Base-by-base conservation (phyloP, 179 eudicot genomes). In the Spinacia oleracea region DNA sequence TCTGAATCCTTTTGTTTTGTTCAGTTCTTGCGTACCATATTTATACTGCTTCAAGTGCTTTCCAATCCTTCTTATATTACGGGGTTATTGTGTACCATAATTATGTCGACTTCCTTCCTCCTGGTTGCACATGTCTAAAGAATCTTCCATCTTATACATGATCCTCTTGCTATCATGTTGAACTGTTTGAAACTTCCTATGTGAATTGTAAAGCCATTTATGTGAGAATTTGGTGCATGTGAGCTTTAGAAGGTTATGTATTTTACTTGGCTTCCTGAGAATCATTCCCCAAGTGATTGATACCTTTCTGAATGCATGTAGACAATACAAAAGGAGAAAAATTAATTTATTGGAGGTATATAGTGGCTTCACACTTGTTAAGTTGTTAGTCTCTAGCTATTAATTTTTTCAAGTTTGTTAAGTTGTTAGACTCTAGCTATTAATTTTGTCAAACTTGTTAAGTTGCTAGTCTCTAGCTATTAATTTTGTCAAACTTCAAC, bases 401-500 rank as follows among this genome's bases (percentile, higher is more conserved):
- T 62, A 59, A 9, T 23, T 62, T 62, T 31, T 5, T 62, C 62
- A 56, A 56, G n/a, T 27, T 56, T 56, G 9, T n/a, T n/a, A n/a
- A n/a, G n/a, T n/a, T n/a, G n/a, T n/a, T n/a, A 66, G 45, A 15
- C 70, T 35, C 70, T 32, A 66, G 21, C 7, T 16, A 31, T 64
- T 64, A 60, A 11, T 25, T 64, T 64, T 32, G 21, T 64, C 63
- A 58, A 58, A 58, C 63, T 58, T 58, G n/a, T n/a, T n/a, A n/a
- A n/a, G n/a, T n/a, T n/a, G n/a, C n/a, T n/a, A 66, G 45, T 31
- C 70, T 35, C 70, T 32, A 66, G 21, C 7, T 16, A 31, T 64
- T 64, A 60, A 11, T 25, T 64, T 64, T 32, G 21, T 64, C 63
- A 58, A 58, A 58, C 63, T 58, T 58, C 4, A 12, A 58, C 9